These are phyloP conservation scores for Ogataea paraovalis DNA, from an alignment of 805 yeast genomes.

Conservation along the genomic window DNA sequence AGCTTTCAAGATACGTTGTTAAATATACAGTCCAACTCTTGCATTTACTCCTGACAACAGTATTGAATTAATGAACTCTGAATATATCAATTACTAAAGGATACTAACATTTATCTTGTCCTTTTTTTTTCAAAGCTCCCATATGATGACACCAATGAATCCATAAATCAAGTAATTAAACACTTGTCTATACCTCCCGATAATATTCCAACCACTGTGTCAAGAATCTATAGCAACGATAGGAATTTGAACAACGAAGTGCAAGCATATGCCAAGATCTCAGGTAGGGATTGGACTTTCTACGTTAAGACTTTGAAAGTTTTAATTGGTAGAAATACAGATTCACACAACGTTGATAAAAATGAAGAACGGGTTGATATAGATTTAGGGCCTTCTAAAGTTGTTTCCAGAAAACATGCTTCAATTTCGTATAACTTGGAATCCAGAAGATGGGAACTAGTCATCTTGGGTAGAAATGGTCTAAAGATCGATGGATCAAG, in stretches of 20 bases:
- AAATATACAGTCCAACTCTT: too few species aligned
- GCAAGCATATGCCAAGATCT: constrained; percentile 96
- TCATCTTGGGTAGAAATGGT: constrained; percentile 86
- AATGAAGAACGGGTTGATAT: constrained; percentile 52
- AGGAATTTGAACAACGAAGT: constrained; percentile 68
- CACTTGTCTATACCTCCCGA: constrained; percentile 69
- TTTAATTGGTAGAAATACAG: constrained; percentile 83
- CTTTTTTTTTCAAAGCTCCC: constrained; percentile 8
- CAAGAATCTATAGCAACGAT: constrained; percentile 69
- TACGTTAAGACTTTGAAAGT: constrained; percentile 78
- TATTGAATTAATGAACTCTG: too few species aligned
- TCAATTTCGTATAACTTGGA: constrained; percentile 71
- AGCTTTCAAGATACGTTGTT: too few species aligned
- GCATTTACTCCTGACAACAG: too few species aligned
- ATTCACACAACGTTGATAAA: constrained; percentile 19
- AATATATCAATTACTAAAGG: not conserved
- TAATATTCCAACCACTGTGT: constrained; percentile 59
- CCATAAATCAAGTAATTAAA: constrained; percentile 71
- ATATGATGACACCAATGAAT: constrained; percentile 57
- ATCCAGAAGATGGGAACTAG: constrained; percentile 79
- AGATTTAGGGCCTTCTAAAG: constrained; percentile 95
- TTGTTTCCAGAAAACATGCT: constrained; percentile 92
- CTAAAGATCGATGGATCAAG: constrained; percentile 79
- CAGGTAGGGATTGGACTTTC: constrained; percentile 91
- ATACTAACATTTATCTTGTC: too few species aligned